Evolutionary conservation across 2,329 filamentous ascomycete species (phyloP), one percentile per base, ranked within the genome.

Genomic region (Fusarium algeriense): DNA sequence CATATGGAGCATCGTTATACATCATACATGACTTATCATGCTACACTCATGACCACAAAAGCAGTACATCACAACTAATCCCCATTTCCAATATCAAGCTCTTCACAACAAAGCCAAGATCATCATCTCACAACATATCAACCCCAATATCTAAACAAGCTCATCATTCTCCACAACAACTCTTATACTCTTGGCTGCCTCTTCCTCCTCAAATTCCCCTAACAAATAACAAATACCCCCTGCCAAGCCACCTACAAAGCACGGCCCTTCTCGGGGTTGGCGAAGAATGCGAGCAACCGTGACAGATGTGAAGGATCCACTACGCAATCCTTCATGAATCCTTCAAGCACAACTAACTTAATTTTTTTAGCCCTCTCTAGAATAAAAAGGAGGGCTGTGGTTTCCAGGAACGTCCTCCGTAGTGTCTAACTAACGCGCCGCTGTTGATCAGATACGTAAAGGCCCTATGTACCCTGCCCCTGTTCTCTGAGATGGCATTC

Each of bases 211-310:
- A 30, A 8, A 30, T 30, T 30, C 30, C 7, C 30, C 20, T 23
- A 23, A 4, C 20, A n/a, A 67, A 67, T 50, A 68, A 63, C 30
- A 61, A 32, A 41, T 48, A 26, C 61, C 69, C 69, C 70, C 64
- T 66, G 70, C 55, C 60, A 60, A 63, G 55, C 63, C 41, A 52
- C 56, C 43, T 59, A 56, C 37, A 67, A 28, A 50, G 60, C 67
- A 73, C 73, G 71, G 70, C 61, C 73, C 63, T 40, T 56, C 60
- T 76, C 73, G 73, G 73, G 61, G 71, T 65, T 63, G 32, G 62
- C 69, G 58, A 75, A 63, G 67, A 64, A 76, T 72, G 73, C 58
- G 55, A 48, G 53, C 20, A 56, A 23, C 69, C 60, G 60, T 71
- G 41, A 62, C 64, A 64, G 53, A 56, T 63, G 57, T 64, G 49